These are phyloP conservation scores for Vitis riparia DNA, from an alignment of 164 flowering plant genomes.

Conservation along the genomic window DNA sequence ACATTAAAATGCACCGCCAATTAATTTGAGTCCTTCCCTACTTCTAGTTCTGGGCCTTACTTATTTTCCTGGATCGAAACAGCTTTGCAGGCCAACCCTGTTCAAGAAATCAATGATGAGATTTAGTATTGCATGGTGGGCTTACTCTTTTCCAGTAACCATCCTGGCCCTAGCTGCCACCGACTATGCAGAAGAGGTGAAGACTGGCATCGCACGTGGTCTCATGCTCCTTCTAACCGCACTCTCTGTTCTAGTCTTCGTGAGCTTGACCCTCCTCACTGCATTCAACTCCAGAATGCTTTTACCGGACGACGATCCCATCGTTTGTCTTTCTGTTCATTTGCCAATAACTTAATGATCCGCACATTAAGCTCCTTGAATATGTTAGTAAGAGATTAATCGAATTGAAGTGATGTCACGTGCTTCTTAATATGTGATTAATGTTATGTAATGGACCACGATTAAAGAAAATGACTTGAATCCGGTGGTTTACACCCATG, in stretches of 20 bases:
- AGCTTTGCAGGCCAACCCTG: constrained; percentile 26
- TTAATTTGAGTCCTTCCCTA: background rate
- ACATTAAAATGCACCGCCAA: too few relatives aligned
- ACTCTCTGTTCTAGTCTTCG: constrained; percentile 7
- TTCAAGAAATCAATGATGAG: constrained; percentile 31
- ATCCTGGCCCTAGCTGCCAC: constrained; percentile 22
- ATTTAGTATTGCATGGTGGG: constrained; percentile 38
- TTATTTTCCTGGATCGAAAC: background rate
- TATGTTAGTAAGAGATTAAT: too few relatives aligned
- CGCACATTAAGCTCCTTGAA: too few relatives aligned
- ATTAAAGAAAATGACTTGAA: too few relatives aligned
- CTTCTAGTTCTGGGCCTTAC: too few relatives aligned
- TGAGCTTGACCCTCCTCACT: constrained; percentile 7
- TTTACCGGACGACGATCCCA: constrained; percentile 8
- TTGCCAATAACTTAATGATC: too few relatives aligned
- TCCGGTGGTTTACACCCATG: too few relatives aligned
- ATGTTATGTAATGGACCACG: too few relatives aligned
- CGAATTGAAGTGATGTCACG: too few relatives aligned
- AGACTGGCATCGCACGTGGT: constrained; percentile 3
- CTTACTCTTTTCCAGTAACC: constrained; percentile 29
- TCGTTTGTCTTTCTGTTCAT: background rate
- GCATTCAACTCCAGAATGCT: constrained; percentile 7
- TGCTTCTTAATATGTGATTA: too few relatives aligned
- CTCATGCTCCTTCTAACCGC: constrained; percentile 17
- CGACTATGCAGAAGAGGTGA: constrained; percentile 27